These are phyloP conservation scores for Pachysandra terminalis DNA, from an alignment of 164 flowering plant species.

Conservation along the genomic window DNA sequence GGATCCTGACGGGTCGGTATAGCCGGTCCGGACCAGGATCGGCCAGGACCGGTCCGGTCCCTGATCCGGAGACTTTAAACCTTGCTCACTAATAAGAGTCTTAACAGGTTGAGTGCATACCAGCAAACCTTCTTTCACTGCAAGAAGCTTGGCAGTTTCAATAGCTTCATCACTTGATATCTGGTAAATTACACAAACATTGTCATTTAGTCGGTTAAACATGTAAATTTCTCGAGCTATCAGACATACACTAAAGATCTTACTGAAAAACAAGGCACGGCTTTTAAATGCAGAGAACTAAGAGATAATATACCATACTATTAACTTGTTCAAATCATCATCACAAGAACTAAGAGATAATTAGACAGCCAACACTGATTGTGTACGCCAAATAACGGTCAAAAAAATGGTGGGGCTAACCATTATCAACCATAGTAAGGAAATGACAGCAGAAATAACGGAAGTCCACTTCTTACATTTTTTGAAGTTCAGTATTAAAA, in stretches of 20 bases:
- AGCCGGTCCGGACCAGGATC: no score
- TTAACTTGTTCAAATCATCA: not conserved
- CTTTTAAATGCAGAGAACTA: no score
- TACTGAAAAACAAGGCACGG: no score
- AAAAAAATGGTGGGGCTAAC: no score
- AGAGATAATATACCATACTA: not conserved
- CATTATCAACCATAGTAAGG: no score
- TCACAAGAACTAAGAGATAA: not conserved
- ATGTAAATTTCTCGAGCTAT: not conserved
- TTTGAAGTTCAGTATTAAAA: no score
- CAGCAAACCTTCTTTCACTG: slow-evolving; percentile 37
- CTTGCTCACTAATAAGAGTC: not conserved
- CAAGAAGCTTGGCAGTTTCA: slow-evolving; percentile 41
- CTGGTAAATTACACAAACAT: slow-evolving; percentile 13
- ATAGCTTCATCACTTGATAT: slow-evolving; percentile 44
- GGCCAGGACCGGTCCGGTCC: no score
- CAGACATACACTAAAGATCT: no score
- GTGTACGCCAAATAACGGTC: not conserved
- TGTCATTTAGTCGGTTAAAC: not conserved
- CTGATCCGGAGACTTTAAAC: no score
- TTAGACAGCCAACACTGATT: not conserved
- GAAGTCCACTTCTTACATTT: no score
- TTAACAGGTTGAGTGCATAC: slow-evolving; percentile 20
- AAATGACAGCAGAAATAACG: no score
- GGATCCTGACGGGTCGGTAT: no score